Conservation (phyloP, 805 yeast genomes). For the Candida nemodendra region DNA sequence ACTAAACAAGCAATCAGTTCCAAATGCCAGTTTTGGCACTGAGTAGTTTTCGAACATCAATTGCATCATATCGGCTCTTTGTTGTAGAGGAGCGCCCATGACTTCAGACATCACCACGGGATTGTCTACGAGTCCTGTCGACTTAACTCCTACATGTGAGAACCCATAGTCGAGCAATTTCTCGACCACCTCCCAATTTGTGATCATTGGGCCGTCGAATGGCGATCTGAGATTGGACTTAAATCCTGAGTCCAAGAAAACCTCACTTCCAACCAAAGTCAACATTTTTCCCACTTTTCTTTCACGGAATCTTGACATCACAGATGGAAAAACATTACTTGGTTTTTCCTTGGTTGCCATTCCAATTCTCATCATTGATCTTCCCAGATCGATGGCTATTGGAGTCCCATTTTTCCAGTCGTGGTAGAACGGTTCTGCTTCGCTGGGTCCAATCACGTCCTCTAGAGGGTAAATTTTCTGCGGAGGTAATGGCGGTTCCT, state of each 20-base stretch:
- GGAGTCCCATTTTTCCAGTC: constrained; percentile 60
- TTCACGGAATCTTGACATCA: constrained; percentile 75
- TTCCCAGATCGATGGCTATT: constrained; percentile 86
- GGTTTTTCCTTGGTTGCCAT: constrained; percentile 47
- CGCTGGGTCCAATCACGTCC: constrained; percentile 38
- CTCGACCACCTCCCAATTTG: constrained; percentile 93
- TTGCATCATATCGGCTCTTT: constrained; percentile 75
- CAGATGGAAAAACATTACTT: constrained; percentile 64
- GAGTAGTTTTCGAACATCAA: constrained; percentile 80
- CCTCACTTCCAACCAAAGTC: constrained; percentile 82
- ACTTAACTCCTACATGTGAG: constrained; percentile 67
- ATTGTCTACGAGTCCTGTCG: constrained; percentile 57
- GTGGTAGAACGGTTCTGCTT: constrained; percentile 46
- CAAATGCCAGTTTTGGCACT: constrained; percentile 72
- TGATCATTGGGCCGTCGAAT: constrained; percentile 80
- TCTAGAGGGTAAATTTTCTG: constrained; percentile 41
- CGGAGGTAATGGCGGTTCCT: constrained; percentile 37
- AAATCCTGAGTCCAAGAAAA: constrained; percentile 65
- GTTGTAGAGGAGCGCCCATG: constrained; percentile 66
- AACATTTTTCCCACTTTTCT: constrained; percentile 60
- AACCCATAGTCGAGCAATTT: constrained; percentile 80
- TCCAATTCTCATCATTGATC: constrained; percentile 60
- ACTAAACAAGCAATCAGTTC: constrained; percentile 80
- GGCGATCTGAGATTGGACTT: constrained; percentile 73
- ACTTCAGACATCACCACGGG: constrained; percentile 83